These are phyloP conservation scores for Linnemannia hyalina DNA, from an alignment of 192 early-diverging fungal genomes.

Conservation along the genomic window DNA sequence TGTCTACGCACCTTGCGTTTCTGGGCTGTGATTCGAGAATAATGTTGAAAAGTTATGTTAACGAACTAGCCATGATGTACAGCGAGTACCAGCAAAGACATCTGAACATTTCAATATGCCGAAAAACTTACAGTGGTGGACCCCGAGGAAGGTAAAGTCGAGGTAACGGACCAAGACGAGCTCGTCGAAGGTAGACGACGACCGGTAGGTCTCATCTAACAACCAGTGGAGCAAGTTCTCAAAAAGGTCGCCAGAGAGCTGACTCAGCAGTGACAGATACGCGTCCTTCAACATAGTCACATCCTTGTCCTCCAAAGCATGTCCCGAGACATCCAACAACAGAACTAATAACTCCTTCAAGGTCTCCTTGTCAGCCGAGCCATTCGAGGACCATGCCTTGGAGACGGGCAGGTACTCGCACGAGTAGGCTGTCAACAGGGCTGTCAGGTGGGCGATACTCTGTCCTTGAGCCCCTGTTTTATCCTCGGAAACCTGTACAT, in stretches of 20 bases:
- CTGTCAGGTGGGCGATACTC: constrained; percentile 10
- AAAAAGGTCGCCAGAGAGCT: constrained; percentile 30
- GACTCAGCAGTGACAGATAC: constrained; percentile 26
- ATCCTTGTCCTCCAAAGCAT: constrained; percentile 16
- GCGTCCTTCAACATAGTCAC: constrained; percentile 19
- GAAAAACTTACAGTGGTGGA: constrained; percentile 33
- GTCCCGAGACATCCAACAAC: constrained; percentile 20
- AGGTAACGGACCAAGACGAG: constrained; percentile 38
- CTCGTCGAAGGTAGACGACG: background rate
- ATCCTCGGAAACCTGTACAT: background rate
- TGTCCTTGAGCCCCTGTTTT: background rate
- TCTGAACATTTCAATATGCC: background rate
- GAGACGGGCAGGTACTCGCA: constrained; percentile 40
- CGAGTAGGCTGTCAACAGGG: constrained; percentile 41
- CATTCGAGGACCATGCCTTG: constrained; percentile 8
- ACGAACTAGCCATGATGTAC: no score
- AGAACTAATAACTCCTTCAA: constrained; percentile 24
- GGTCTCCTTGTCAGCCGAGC: background rate
- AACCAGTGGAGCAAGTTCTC: constrained; percentile 36
- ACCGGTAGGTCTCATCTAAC: constrained; percentile 19
- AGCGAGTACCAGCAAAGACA: no score
- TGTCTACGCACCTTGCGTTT: constrained; percentile 52
- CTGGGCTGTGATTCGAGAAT: constrained; percentile 36
- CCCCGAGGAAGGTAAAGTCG: constrained; percentile 27
- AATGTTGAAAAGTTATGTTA: constrained; percentile 10